Evolutionary conservation across 2,329 filamentous ascomycete genomes (phyloP), one percentile per base, ranked within the genome.

Genomic region (Sarocladium strictum): DNA sequence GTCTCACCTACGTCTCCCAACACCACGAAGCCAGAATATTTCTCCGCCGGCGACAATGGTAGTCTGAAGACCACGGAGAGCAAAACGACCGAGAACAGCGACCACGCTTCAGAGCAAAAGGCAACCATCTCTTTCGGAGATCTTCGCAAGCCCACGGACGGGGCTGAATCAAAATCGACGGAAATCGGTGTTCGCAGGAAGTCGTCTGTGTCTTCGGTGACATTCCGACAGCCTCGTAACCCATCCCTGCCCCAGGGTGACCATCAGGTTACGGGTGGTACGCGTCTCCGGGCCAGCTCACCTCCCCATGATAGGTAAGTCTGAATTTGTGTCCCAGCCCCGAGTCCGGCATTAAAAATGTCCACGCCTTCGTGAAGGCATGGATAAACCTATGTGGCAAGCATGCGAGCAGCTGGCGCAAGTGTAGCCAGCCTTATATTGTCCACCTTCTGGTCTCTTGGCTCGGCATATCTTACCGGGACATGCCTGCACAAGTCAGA

Each of bases 301-400:
- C 78, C 79, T 23, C 71, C 74, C 29, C 74, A 77, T 57, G 61
- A 66, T 55, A 77, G 75, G 78, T 81, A 69, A 60, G 67, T 58
- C 11, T 33, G 11, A 14, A n/a, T n/a, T n/a, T n/a, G n/a, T n/a
- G n/a, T n/a, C n/a, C n/a, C 49, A 3, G 3, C 21, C 15, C 27
- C 17, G 21, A 9, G 23, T 26, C 21, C 21, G 7, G 24, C 32
- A 29, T 21, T 21, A 3, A 6, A 12, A 32, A 11, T 52, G 29
- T 29, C n/a, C 19, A 4, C 14, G 7, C 24, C 7, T 26, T 47
- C 24, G 10, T 47, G 4, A 23, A 23, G 14, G 19, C 9, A 23
- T 14, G 11, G 21, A 21, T 47, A 10, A 27, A 4, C 29, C 29
- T 32, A 32, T 12, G 7, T 32, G 6, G 7, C 6, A 9, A 11